Percentiles rank a stretch among this genome's conserved stretches.
Conservation (phyloP, 371 early-diverging fungal genomes). For the Circinella umbellata region DNA sequence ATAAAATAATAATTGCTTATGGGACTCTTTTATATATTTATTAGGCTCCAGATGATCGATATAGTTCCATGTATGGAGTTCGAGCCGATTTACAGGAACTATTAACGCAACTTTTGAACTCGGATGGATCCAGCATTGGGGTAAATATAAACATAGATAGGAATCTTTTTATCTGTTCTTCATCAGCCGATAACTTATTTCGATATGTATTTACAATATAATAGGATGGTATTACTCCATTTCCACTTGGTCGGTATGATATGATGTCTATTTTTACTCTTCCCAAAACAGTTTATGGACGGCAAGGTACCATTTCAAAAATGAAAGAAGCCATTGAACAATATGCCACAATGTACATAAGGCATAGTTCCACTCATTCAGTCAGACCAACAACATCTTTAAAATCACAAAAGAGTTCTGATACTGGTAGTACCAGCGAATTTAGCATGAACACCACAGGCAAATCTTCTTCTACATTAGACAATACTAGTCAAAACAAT, state of each 20-base stretch:
- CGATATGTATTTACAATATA: neutral
- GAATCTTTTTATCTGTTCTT: too few relatives aligned
- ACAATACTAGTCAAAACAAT: too few relatives aligned
- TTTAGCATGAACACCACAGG: too few relatives aligned
- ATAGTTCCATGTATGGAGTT: slow-evolving; percentile 58
- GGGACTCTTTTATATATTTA: neutral
- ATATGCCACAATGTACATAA: slow-evolving; percentile 34
- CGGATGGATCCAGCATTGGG: neutral
- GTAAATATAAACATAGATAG: neutral
- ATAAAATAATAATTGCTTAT: neutral
- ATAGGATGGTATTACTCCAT: slow-evolving; percentile 22
- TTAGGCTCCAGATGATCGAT: slow-evolving; percentile 63
- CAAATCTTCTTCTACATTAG: too few relatives aligned
- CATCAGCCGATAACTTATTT: too few relatives aligned
- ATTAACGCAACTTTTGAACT: slow-evolving; percentile 9
- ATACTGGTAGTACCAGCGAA: too few relatives aligned
- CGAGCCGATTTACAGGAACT: slow-evolving; percentile 62
- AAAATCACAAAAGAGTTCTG: neutral
- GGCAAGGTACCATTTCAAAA: slow-evolving; percentile 36
- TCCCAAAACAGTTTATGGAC: slow-evolving; percentile 46
- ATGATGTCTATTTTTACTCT: slow-evolving; percentile 51
- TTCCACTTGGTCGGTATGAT: slow-evolving; percentile 46
- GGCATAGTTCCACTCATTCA: slow-evolving; percentile 16
- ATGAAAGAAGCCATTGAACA: slow-evolving; percentile 41
- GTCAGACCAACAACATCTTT: slow-evolving; percentile 17